Evolutionary conservation across 148 eudicot genomes (phyloP).

Genomic region (Talinum fruticosum): DNA sequence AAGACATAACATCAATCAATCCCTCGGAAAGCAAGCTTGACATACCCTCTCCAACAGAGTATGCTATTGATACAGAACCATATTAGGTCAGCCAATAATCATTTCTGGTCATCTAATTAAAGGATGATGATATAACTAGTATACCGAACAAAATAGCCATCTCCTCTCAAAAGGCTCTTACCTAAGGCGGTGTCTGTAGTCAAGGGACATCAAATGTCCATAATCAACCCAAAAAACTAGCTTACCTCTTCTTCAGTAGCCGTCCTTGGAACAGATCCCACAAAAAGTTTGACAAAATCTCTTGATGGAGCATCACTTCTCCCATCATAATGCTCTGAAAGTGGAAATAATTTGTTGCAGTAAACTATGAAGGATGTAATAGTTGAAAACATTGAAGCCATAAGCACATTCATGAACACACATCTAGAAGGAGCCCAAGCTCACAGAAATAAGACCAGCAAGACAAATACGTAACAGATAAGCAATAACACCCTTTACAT

Average conservation of each 20-base stretch:
- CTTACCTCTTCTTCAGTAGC: slow-evolving; percentile 84
- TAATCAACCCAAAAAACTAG: not conserved
- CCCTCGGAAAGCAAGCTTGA: not conserved
- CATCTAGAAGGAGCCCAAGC: not conserved
- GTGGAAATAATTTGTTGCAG: slow-evolving; percentile 10
- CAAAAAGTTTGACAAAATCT: slow-evolving; percentile 69
- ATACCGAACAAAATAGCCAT: not conserved
- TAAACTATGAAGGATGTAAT: not conserved
- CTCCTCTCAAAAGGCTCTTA: not conserved
- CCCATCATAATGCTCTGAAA: slow-evolving; percentile 54
- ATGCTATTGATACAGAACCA: not conserved
- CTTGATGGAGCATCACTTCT: slow-evolving; percentile 19
- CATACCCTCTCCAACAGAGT: not conserved
- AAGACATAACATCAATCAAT: not conserved
- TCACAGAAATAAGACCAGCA: not conserved
- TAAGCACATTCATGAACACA: slow-evolving; percentile 8
- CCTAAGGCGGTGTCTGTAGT: not conserved
- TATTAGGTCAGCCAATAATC: not conserved
- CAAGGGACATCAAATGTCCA: not conserved
- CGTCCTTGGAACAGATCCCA: slow-evolving; percentile 92
- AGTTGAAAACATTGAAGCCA: not conserved
- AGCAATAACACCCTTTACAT: not conserved
- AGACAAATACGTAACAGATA: not conserved
- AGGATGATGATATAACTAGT: not conserved
- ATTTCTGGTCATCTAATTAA: not conserved